phyloP scores from a whole-genome alignment of 2,329 filamentous ascomycete genomes.

The Ophiostoma himal-ulmi region DNA sequence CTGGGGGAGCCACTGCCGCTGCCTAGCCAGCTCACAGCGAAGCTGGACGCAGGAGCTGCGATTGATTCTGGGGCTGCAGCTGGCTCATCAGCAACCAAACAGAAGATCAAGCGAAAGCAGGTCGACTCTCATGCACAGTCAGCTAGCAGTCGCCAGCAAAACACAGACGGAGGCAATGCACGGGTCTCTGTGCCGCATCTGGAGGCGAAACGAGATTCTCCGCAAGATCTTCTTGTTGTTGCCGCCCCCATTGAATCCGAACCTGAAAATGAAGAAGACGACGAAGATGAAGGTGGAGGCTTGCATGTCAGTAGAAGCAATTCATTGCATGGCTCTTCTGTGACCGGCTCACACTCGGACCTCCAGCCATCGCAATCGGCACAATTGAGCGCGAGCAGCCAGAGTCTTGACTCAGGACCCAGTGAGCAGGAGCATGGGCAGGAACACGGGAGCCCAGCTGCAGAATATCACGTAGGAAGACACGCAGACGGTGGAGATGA shows the following conservation, averaged over 20 bases:
- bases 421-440: neutral
- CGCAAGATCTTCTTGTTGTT: conserved; percentile 23
- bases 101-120: conserved; percentile 18
- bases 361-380: neutral
- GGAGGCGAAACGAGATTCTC: neutral
- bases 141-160: neutral
- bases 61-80: neutral
- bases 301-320: too few relatives aligned
- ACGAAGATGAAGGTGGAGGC: neutral
- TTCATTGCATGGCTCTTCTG: neutral
- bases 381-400: neutral
- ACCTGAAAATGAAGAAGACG: conserved; percentile 18
- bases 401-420: neutral
- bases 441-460: neutral
- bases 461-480: neutral
- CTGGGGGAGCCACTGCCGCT: conserved; percentile 69
- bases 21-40: neutral
- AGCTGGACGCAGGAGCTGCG: neutral
- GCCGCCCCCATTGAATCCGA: conserved; percentile 25
- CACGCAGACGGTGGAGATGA: conserved; percentile 14
- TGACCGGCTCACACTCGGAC: neutral
- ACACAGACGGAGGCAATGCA: neutral
- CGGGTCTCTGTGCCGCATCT: neutral
- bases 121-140: conserved; percentile 9
- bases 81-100: neutral